Base-by-base conservation (phyloP, 2,329 filamentous ascomycete species). In the Lecanicillium sp. region DNA sequence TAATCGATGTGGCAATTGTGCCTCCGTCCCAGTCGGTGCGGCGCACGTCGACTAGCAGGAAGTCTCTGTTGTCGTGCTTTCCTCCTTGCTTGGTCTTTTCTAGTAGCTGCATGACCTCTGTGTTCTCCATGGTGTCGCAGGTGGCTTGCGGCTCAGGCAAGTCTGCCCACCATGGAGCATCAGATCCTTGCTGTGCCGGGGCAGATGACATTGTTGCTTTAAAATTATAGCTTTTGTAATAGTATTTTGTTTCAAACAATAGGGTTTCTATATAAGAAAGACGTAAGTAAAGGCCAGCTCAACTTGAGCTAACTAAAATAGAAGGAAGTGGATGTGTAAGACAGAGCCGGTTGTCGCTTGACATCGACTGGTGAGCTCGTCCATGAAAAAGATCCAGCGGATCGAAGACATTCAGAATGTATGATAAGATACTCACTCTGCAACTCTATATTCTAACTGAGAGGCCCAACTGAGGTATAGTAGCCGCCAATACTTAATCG, bases 1-100 rank as follows among this genome's bases (percentile, higher is more conserved):
- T 76, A 45, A 82, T 61, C 1, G 76, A 78, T 3, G 67, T 68
- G 8, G 59, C 58, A 39, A 83, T 71, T 0, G 75, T 80, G 29
- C 77, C 78, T 18, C 79, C 78, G 50, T 68, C 65, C 59, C 68
- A 70, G 46, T 77, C 73, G 4, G 56, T 64, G 18, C 70, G 61
- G 14, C 71, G 65, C n/a, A 75, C 64, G 48, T 76, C 72, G 11
- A 76, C 65, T 4, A 74, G 54, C 14, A 73, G 51, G 33, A 71
- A 70, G 7, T 61, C 52, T 18, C 55, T 52, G 0, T 50, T 48
- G 1, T 48, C 49, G 6, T 51, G 48, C 12, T 51, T 39, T 0
- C 42, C 55, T 3, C 53, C 50, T 14, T 56, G 52, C 40, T 54
- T 51, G 6, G 59, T 52, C 22, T 51, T 56, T 38, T 68, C 61